Percentiles rank a stretch among this genome's conserved stretches.
These are phyloP conservation scores for Colletotrichum gloeosporioides DNA, from an alignment of 2,329 filamentous ascomycete species.

Conservation along the genomic window DNA sequence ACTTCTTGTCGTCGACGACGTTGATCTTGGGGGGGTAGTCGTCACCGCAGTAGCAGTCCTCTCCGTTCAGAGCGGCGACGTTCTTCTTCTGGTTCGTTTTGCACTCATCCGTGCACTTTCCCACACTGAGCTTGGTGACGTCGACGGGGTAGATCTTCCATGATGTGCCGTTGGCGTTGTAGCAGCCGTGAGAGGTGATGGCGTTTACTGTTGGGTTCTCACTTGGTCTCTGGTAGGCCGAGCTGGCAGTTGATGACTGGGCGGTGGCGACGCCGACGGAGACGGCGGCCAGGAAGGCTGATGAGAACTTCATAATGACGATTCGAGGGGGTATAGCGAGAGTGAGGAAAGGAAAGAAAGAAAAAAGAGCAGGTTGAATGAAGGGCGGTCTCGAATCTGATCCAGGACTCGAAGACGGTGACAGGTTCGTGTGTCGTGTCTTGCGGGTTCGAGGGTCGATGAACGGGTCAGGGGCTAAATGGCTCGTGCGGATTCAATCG, in stretches of 20 bases:
- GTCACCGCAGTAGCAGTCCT: constrained; percentile 76
- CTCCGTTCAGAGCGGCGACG: constrained; percentile 68
- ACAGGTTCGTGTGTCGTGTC: background rate
- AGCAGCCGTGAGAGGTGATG: constrained; percentile 58
- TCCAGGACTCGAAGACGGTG: constrained; percentile 2
- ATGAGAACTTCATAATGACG: constrained; percentile 14
- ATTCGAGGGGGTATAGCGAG: background rate
- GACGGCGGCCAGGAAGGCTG: constrained; percentile 14
- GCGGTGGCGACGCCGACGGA: constrained; percentile 13
- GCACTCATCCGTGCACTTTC: constrained; percentile 41
- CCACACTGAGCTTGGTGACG: constrained; percentile 36
- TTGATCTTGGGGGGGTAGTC: constrained; percentile 64
- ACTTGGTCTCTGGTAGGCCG: constrained; percentile 38
- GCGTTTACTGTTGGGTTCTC: constrained; percentile 39
- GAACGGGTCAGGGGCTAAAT: background rate
- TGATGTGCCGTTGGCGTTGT: constrained; percentile 43
- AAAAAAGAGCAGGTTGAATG: background rate
- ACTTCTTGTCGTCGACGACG: constrained; percentile 63
- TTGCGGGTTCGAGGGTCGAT: background rate
- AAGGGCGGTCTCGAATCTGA: background rate
- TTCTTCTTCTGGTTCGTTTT: constrained; percentile 38
- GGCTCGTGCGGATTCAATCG: background rate
- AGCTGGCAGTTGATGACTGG: background rate
- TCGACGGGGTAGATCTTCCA: constrained; percentile 31
- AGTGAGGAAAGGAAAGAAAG: background rate